These are phyloP conservation scores for Sporisorium reilianum DNA, from an alignment of 1,284 basidiomycete species.

Conservation along the genomic window DNA sequence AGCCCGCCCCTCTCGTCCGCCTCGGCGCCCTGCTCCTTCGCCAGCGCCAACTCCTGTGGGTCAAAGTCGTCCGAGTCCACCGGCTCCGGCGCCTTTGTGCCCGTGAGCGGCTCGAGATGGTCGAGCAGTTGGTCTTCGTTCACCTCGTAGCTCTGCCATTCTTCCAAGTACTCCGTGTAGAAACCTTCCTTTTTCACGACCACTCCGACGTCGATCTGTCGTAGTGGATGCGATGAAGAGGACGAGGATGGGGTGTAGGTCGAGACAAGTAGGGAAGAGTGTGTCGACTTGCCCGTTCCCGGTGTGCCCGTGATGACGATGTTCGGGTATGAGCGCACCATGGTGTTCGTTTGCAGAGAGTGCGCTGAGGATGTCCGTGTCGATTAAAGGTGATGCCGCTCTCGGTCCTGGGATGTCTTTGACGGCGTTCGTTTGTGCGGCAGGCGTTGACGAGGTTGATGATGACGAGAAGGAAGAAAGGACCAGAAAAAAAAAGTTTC, in stretches of 20 bases:
- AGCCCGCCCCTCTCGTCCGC: constrained; percentile 74
- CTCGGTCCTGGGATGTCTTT: too few relatives aligned
- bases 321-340: constrained; percentile 74
- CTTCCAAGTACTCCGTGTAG: constrained; percentile 87
- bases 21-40: constrained; percentile 34
- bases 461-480: background rate
- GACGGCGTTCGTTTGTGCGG: too few relatives aligned
- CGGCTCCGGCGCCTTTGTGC: constrained; percentile 60
- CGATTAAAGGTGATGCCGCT: background rate
- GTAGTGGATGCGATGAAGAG: constrained; percentile 36
- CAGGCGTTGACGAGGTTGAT: background rate
- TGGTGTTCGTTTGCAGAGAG: too few relatives aligned
- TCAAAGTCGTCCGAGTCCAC: constrained; percentile 42
- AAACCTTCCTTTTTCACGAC: constrained; percentile 85
- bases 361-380: background rate
- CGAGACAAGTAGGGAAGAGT: constrained; percentile 73
- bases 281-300: constrained; percentile 87
- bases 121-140: constrained; percentile 80
- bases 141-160: constrained; percentile 93
- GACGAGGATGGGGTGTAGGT: constrained; percentile 35
- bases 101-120: constrained; percentile 59
- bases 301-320: constrained; percentile 93
- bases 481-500: constrained; percentile 14
- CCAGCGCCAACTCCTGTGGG: constrained; percentile 11
- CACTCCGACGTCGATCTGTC: constrained; percentile 89